phyloP scores from a whole-genome alignment of 257 asterid species.

The Primulina eburnea region DNA sequence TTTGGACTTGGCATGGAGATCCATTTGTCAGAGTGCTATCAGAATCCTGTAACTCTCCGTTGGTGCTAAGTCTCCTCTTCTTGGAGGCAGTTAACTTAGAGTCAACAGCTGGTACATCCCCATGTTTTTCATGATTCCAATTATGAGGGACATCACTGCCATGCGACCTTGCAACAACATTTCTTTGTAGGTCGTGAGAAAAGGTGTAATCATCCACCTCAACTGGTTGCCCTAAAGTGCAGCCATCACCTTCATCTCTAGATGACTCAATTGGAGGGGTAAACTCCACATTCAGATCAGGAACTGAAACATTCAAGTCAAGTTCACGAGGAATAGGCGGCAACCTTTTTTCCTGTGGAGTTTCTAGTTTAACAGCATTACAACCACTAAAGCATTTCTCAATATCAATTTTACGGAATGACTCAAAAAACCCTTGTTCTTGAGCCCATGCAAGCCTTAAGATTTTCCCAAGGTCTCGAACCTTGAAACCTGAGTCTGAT shows the following conservation, averaged over 20 bases:
- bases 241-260: conserved; percentile 60
- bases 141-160: conserved; percentile 48
- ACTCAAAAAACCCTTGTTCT: conserved; percentile 56
- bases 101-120: conserved; percentile 59
- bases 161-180: conserved; percentile 45
- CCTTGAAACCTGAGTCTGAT: conserved; percentile 78
- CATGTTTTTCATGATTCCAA: conserved; percentile 47
- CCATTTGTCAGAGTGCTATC: conserved; percentile 90
- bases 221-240: conserved; percentile 43
- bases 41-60: conserved; percentile 68
- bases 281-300: conserved; percentile 77
- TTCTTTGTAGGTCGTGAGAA: conserved; percentile 50
- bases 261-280: conserved; percentile 70
- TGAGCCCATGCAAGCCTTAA: conserved; percentile 62
- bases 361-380: conserved; percentile 43
- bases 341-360: conserved; percentile 34
- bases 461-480: conserved; percentile 81
- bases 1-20: conserved; percentile 46
- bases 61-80: conserved; percentile 49
- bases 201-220: conserved; percentile 64
- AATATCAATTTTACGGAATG: conserved; percentile 41
- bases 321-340: conserved; percentile 65
- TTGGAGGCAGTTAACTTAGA: conserved; percentile 48
- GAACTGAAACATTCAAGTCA: conserved; percentile 77
- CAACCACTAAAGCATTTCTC: conserved; percentile 38